These are phyloP conservation scores for Dioszegia aurantiaca DNA, from an alignment of 768 basidiomycete genomes.

Conservation along the genomic window DNA sequence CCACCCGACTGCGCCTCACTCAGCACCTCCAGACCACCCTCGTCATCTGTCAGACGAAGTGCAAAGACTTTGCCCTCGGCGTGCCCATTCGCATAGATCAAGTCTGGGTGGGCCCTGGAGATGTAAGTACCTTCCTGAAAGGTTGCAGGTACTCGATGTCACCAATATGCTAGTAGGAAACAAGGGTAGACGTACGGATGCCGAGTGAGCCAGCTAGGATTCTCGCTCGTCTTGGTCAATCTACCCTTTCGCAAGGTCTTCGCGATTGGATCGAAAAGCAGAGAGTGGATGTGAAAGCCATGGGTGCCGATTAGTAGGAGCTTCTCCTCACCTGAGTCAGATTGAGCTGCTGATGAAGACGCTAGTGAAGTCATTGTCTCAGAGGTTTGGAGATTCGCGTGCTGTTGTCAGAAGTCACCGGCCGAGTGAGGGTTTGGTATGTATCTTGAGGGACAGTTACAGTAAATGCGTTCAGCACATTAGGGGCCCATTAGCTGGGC, in stretches of 20 bases:
- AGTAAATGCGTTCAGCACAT: too few relatives aligned
- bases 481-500: too few relatives aligned
- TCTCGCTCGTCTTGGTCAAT: conserved; percentile 8
- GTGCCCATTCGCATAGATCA: conserved; percentile 22
- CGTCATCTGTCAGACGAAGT: not conserved
- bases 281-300: conserved; percentile 21
- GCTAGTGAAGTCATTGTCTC: not conserved
- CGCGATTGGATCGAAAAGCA: conserved; percentile 19
- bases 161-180: not conserved
- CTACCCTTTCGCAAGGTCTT: not conserved
- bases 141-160: too few relatives aligned
- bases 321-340: conserved; percentile 6
- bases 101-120: conserved; percentile 7
- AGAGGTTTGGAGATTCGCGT: too few relatives aligned
- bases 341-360: too few relatives aligned
- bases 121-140: not conserved
- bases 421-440: too few relatives aligned
- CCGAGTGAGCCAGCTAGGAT: conserved; percentile 23
- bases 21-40: conserved; percentile 13
- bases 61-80: conserved; percentile 19
- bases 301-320: conserved; percentile 33
- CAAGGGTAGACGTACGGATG: conserved; percentile 18
- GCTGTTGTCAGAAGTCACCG: too few relatives aligned
- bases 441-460: too few relatives aligned
- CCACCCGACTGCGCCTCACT: conserved; percentile 15